Percentiles rank a stretch among this genome's conserved stretches.
Evolutionary conservation across 2,329 filamentous ascomycete species (phyloP).

Genomic region (Camillea tinctor): DNA sequence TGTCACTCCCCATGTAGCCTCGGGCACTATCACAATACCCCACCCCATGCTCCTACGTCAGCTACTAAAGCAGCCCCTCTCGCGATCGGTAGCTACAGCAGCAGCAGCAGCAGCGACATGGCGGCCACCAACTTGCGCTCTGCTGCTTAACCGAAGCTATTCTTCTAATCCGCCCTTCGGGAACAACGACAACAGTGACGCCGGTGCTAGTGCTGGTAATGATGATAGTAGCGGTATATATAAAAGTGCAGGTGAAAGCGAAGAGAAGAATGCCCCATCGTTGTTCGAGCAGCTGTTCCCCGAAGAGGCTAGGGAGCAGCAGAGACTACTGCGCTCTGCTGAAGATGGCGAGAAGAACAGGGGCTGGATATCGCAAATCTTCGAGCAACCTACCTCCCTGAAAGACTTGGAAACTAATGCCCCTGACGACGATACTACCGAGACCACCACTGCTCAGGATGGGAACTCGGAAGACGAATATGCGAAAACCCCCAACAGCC

Average conservation of each 20-base stretch:
- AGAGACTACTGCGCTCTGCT: background rate
- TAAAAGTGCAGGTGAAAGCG: background rate
- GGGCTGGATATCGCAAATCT: conserved; percentile 3
- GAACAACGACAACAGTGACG: background rate
- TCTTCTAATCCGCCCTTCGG: background rate
- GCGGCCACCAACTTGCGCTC: conserved; percentile 16
- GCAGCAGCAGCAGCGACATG: conserved; percentile 28
- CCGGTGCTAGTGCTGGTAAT: too few species aligned
- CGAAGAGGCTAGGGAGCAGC: conserved; percentile 39
- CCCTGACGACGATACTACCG: conserved; percentile 1
- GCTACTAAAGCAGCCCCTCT: conserved; percentile 29
- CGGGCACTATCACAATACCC: conserved; percentile 22
- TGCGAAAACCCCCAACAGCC: background rate
- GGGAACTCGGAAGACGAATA: background rate
- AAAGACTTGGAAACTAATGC: conserved; percentile 6
- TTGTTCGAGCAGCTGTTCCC: conserved; percentile 54
- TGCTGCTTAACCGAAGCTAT: conserved; percentile 8
- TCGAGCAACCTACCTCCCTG: conserved; percentile 10
- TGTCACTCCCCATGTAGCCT: conserved; percentile 23
- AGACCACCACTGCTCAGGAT: background rate
- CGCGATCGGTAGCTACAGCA: conserved; percentile 32
- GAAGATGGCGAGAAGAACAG: background rate
- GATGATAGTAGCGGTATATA: too few species aligned
- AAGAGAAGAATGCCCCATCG: conserved; percentile 21
- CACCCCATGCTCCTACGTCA: conserved; percentile 35